Base-by-base conservation (phyloP, 2,329 filamentous ascomycete genomes). In the Penicillium sp. region DNA sequence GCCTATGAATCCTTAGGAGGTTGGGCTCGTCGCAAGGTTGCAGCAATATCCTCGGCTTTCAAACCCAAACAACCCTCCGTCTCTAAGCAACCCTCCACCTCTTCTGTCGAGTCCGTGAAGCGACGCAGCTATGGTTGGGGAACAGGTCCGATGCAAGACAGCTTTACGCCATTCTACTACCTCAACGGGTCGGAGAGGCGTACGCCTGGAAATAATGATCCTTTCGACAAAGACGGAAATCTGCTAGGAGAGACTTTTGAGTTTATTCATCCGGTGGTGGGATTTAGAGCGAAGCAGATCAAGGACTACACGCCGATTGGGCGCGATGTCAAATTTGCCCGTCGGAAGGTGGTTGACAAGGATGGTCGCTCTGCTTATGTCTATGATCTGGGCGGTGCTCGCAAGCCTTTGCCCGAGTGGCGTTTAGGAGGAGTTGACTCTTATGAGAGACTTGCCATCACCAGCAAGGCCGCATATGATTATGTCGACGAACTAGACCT, bases 261-360 rank as follows among this genome's bases (percentile, higher is more conserved):
- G 28, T 55, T 37, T 15, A 42, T 59, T 9, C 57, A 59, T 26
- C 57, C 57, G 2, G 56, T 59, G 3, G 57, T 59, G 3, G 53
- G 57, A 28, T 58, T 49, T 40, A 45, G 57, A 33, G 28, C 48
- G 13, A 42, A 53, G 32, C 45, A 49, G 19, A 46, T 53, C 35
- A 45, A 55, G 34, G 29, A 28, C 0, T 59, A 59, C 38, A 51
- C 38, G 17, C 57, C 57, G 1, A 34, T 55, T 39, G 34, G 46
- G 4, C 15, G 7, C 8, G 35, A 41, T 15, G 34, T 50, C 21
- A 45, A 45, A 4, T 58, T 55, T 33, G 17, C 46, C 6, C 57
- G 57, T 17, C 50, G 52, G 13, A 51, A 47, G n/a, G 32, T 22
- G 6, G 15, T 48, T 15, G 50, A 53, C 9, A 39, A 32, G 21